These are phyloP conservation scores for Inga oerstediana DNA, from an alignment of 306 rosid genomes.

Conservation along the genomic window DNA sequence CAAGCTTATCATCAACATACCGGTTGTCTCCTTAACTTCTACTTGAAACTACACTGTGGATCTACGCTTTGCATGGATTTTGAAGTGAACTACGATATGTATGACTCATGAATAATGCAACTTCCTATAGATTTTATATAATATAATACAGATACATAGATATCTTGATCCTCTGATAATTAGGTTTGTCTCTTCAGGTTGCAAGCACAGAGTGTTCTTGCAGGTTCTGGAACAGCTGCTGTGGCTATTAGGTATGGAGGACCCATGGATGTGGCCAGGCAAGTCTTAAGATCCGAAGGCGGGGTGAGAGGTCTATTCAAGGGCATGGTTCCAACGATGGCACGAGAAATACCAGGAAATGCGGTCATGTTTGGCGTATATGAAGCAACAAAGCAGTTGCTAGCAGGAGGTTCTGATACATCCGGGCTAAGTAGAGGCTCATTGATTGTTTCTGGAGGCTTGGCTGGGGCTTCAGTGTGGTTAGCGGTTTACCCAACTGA, in stretches of 20 bases:
- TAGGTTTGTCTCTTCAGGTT: slow-evolving; percentile 50
- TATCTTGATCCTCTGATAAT: background rate
- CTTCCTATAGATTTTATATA: background rate
- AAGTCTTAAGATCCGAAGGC: slow-evolving; percentile 81
- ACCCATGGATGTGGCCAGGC: slow-evolving; percentile 92
- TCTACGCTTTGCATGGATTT: background rate
- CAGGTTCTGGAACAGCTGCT: slow-evolving; percentile 53
- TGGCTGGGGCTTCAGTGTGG: slow-evolving; percentile 93
- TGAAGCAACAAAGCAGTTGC: slow-evolving; percentile 66
- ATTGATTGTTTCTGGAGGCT: slow-evolving; percentile 79
- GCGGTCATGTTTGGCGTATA: slow-evolving; percentile 95
- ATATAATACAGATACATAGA: background rate
- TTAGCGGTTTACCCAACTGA: slow-evolving; percentile 80
- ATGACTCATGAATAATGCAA: background rate
- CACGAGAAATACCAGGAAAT: slow-evolving; percentile 93
- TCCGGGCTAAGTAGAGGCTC: slow-evolving; percentile 84
- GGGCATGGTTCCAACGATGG: slow-evolving; percentile 89
- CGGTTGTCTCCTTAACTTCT: background rate
- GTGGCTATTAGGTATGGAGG: slow-evolving; percentile 83
- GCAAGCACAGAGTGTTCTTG: slow-evolving; percentile 94
- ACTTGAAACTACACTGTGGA: background rate
- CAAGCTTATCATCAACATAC: background rate
- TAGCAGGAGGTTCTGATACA: slow-evolving; percentile 89
- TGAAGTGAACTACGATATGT: background rate
- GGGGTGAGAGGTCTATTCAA: slow-evolving; percentile 87